A percentile compares a stretch with the other conserved stretches of the same genome.
These are phyloP conservation scores for Ascosphaera apis DNA, from an alignment of 2,329 filamentous ascomycete genomes.

Conservation along the genomic window DNA sequence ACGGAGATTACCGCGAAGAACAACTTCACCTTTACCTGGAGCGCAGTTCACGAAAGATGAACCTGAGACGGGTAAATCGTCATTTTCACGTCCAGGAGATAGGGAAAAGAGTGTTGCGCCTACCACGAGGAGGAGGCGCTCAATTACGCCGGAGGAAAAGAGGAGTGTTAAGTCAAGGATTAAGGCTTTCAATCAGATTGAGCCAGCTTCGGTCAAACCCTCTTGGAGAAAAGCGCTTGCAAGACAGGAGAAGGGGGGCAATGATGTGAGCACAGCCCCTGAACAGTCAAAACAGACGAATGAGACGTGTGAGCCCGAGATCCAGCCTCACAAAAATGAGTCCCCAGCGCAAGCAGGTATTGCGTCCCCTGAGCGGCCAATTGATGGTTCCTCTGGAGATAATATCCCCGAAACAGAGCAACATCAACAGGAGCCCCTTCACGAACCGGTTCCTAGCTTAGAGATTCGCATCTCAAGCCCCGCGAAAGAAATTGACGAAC, in stretches of 20 bases:
- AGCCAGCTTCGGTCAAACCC: neutral
- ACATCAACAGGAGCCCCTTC: neutral
- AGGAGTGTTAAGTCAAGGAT: slow-evolving; percentile 1
- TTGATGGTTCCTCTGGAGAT: neutral
- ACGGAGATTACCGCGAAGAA: neutral
- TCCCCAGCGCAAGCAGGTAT: no score
- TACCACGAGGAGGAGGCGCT: neutral
- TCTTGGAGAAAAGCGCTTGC: neutral
- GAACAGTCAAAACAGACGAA: neutral
- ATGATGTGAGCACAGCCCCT: neutral
- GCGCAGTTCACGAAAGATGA: neutral
- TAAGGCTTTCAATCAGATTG: neutral
- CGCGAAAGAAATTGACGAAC: neutral
- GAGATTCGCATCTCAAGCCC: neutral
- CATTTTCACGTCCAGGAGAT: neutral
- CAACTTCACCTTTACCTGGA: neutral
- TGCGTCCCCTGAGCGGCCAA: neutral
- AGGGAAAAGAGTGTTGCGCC: neutral
- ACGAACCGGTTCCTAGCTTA: neutral
- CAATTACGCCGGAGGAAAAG: neutral
- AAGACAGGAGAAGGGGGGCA: neutral
- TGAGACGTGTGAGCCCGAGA: no score
- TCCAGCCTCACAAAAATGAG: no score
- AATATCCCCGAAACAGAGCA: neutral
- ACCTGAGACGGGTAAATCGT: neutral